These are phyloP conservation scores for Rhizophagus clarus DNA, from an alignment of 192 early-diverging fungal species.

Conservation along the genomic window DNA sequence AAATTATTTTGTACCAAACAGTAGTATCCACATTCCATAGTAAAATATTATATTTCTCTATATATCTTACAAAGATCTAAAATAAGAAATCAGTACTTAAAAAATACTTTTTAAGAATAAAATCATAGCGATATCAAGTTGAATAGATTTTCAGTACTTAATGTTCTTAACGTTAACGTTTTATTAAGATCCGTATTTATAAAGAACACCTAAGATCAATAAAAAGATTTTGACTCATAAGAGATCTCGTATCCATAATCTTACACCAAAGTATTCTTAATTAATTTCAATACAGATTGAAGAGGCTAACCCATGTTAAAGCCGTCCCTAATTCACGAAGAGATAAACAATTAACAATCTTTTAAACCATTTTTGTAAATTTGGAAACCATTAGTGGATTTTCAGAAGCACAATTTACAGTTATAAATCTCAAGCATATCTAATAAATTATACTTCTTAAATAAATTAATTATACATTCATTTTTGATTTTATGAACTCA, in stretches of 20 bases:
- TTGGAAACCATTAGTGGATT: neutral
- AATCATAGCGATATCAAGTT: slow-evolving; percentile 7
- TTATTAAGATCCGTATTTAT: neutral
- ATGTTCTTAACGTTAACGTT: neutral
- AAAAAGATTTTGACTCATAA: neutral
- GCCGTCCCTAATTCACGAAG: neutral
- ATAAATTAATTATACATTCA: no score
- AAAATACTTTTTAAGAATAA: no score
- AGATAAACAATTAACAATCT: neutral
- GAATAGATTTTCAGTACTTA: neutral
- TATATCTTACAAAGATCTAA: neutral
- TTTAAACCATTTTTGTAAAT: slow-evolving; percentile 14
- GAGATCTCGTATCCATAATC: neutral
- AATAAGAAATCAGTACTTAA: no score
- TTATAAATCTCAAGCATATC: neutral
- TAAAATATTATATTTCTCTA: neutral
- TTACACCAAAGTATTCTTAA: slow-evolving; percentile 10
- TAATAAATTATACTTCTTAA: neutral
- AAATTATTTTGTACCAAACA: neutral
- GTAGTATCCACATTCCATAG: neutral
- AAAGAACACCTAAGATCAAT: neutral
- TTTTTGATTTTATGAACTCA: no score
- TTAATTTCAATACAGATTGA: neutral
- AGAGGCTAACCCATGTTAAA: slow-evolving; percentile 9
- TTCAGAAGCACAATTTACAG: neutral